Base-by-base conservation (phyloP, 129 eudicot species). In the Escallonia herrerae region DNA sequence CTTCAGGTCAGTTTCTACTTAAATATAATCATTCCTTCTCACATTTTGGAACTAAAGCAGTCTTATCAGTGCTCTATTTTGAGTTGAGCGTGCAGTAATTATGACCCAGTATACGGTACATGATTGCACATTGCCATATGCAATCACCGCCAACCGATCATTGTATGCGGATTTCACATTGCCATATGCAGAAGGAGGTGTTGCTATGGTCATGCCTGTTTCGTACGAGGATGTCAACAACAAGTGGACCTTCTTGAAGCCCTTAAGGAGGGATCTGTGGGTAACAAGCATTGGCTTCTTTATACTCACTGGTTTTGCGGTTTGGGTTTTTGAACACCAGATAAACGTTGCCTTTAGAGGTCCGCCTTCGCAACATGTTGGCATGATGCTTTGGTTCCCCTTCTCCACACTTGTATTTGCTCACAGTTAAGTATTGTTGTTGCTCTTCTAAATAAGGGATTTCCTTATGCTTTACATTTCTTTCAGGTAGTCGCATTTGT, bases 111-210 rank as follows among this genome's bases (percentile, higher is more conserved):
- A 22, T 22, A 22, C 33, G 33, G 33, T 22, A 22, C 33, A 22
- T 22, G 33, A 13, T 11, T 53, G 58, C 13, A 12, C 82, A 44
- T 40, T 81, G 42, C 82, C 86, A 15, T 76, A 47, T 42, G 45
- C 70, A 11, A n/a, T n/a, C n/a, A n/a, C n/a, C 8, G 15, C 74
- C 3, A 73, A 68, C 43, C 7, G 79, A 39, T 76, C 79, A 47
- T 13, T 2, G 13, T 65, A 44, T 6, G 82, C 50, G 2, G 86
- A 76, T 39, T 77, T 72, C 76, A 81, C 82, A 44, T 40, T 81
- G 42, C 82, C 86, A 15, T 76, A 47, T 42, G 45, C 70, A 11
- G 82, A 59, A 39, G 74, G 76, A 38, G 83, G 83, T 3, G 67
- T 81, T 2, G 40, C 46, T 3, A 60, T 50, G 43, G 13, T 73